Evolutionary conservation across 257 asterid species (phyloP).

Genomic region (Misopates orontium): DNA sequence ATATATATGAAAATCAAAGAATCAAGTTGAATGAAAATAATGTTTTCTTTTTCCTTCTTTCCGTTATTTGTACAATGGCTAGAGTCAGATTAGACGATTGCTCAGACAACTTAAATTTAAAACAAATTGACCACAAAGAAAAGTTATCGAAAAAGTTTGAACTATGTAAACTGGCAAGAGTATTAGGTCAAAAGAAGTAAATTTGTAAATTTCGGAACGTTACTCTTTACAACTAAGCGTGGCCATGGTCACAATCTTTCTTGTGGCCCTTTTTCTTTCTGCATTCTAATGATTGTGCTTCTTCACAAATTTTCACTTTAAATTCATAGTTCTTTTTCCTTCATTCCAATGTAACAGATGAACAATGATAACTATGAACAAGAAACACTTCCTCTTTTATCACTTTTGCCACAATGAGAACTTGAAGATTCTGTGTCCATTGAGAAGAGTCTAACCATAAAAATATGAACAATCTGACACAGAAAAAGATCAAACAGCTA

Average conservation of each 20-base stretch:
- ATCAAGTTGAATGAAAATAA: background rate
- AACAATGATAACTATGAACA: slow-evolving; percentile 35
- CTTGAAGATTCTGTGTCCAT: slow-evolving; percentile 59
- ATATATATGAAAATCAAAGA: no score
- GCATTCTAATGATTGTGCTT: slow-evolving; percentile 43
- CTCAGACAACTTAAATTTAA: background rate
- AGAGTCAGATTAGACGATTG: no score
- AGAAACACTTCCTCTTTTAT: slow-evolving; percentile 11
- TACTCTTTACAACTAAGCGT: slow-evolving; percentile 33
- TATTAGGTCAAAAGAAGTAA: slow-evolving; percentile 37
- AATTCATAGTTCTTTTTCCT: no score
- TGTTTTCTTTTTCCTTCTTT: no score
- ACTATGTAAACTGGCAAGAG: slow-evolving; percentile 3
- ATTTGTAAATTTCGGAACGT: background rate
- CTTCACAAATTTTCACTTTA: slow-evolving; percentile 24
- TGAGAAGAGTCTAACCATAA: slow-evolving; percentile 52
- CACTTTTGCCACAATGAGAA: slow-evolving; percentile 41
- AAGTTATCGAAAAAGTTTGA: slow-evolving; percentile 3
- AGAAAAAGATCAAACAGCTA: slow-evolving; percentile 51
- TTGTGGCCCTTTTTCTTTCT: slow-evolving; percentile 38
- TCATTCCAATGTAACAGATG: background rate
- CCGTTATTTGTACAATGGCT: no score
- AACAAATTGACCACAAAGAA: no score
- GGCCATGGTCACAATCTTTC: slow-evolving; percentile 21
- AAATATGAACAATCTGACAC: slow-evolving; percentile 45